Conservation (phyloP, 2,329 filamentous ascomycete species). For the Drechslerella coelobrocha region DNA sequence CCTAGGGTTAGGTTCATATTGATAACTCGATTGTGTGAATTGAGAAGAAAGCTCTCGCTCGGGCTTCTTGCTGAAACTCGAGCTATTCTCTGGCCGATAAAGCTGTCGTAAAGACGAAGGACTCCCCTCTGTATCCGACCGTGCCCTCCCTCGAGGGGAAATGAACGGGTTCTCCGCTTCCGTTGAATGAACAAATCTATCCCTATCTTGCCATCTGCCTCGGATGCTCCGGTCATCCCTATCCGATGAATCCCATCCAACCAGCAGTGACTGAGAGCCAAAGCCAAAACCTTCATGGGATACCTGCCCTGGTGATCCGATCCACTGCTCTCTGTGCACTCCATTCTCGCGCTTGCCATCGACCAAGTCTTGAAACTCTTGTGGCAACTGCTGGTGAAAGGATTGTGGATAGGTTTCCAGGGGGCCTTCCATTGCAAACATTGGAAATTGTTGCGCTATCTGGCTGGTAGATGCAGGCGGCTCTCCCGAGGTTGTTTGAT, state of each 20-base stretch:
- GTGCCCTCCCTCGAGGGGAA: slow-evolving; percentile 16
- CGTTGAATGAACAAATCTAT: not conserved
- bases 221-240: slow-evolving; percentile 27
- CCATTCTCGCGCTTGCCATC: slow-evolving; percentile 14
- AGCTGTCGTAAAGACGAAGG: slow-evolving; percentile 24
- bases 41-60: slow-evolving; percentile 21
- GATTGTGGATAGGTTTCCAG: slow-evolving; percentile 27
- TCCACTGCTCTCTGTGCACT: slow-evolving; percentile 37
- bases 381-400: slow-evolving; percentile 39
- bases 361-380: slow-evolving; percentile 33
- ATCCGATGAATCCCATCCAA: slow-evolving; percentile 31
- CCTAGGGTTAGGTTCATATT: slow-evolving; percentile 16
- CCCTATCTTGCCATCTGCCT: slow-evolving; percentile 6
- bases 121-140: slow-evolving; percentile 40
- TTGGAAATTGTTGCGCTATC: slow-evolving; percentile 16
- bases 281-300: slow-evolving; percentile 14
- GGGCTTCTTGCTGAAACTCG: slow-evolving; percentile 23
- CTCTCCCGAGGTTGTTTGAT: not conserved
- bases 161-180: slow-evolving; percentile 40
- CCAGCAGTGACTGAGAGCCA: slow-evolving; percentile 7
- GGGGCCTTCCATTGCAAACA: slow-evolving; percentile 39
- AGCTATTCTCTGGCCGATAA: slow-evolving; percentile 24
- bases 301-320: slow-evolving; percentile 15
- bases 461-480: not conserved
- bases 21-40: slow-evolving; percentile 10